Conservation (phyloP, 768 basidiomycete genomes). For the Mycena galopus region DNA sequence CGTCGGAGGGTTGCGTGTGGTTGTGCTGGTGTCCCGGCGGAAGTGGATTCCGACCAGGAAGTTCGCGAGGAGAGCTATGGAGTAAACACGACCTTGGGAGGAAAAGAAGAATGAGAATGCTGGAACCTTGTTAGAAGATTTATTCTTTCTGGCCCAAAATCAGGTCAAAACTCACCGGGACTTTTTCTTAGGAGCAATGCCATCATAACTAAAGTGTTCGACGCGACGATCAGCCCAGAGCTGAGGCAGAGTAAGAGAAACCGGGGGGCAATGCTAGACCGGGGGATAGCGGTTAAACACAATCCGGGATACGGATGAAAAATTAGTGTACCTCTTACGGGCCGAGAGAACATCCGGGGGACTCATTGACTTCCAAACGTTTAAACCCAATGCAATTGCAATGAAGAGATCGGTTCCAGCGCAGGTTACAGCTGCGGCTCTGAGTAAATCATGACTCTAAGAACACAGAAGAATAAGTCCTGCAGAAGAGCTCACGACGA, state of each 20-base stretch:
- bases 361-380: conserved; percentile 5
- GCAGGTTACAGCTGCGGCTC: conserved; percentile 5
- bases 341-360: conserved; percentile 7
- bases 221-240: conserved; percentile 15
- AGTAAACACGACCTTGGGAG: conserved; percentile 22
- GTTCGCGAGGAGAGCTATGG: conserved; percentile 11
- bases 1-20: background rate
- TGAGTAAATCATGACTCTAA: background rate
- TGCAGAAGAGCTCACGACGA: background rate
- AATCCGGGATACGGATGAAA: too few species aligned
- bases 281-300: background rate
- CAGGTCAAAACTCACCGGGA: background rate
- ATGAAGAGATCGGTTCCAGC: conserved; percentile 13
- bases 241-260: conserved; percentile 15
- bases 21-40: background rate
- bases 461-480: background rate
- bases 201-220: conserved; percentile 16
- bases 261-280: background rate
- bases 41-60: conserved; percentile 22
- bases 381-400: background rate
- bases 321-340: background rate
- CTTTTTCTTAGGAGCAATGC: background rate
- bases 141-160: background rate
- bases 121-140: background rate
- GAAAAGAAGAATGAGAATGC: conserved; percentile 8